Evolutionary conservation across 1,284 basidiomycete genomes (phyloP).

Genomic region (Boletellus deceptivus): DNA sequence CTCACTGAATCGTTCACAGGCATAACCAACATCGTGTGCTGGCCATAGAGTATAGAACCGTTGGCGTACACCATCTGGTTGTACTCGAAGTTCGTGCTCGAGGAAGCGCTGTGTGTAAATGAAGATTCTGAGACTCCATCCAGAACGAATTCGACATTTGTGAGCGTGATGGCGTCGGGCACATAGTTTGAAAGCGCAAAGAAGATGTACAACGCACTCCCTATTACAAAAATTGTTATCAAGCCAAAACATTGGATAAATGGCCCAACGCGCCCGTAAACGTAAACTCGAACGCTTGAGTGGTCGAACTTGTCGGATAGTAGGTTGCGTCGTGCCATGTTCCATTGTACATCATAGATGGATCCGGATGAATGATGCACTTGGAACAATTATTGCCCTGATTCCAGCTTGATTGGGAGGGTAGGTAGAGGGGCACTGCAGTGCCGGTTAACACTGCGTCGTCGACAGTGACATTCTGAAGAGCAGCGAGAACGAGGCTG

Average conservation of each 20-base stretch:
- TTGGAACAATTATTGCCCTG: background rate
- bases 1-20: background rate
- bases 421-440: constrained; percentile 9
- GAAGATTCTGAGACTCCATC: background rate
- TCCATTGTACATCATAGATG: constrained; percentile 6
- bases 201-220: constrained; percentile 23
- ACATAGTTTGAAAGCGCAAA: constrained; percentile 16
- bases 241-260: background rate
- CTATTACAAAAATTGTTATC: background rate
- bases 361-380: constrained; percentile 4
- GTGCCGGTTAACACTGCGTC: constrained; percentile 10
- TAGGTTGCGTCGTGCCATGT: constrained; percentile 23
- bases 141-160: constrained; percentile 9
- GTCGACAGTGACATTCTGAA: constrained; percentile 23
- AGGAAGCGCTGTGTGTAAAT: background rate
- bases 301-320: background rate
- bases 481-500: background rate
- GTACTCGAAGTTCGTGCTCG: constrained; percentile 11
- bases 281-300: constrained; percentile 8
- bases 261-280: constrained; percentile 12
- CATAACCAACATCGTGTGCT: constrained; percentile 12
- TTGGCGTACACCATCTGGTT: constrained; percentile 19
- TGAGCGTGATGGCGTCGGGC: background rate
- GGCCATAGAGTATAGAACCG: background rate
- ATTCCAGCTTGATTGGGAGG: background rate